Conservation (phyloP, 2,329 filamentous ascomycete genomes). For the Calonectria pseudoreteaudii region DNA sequence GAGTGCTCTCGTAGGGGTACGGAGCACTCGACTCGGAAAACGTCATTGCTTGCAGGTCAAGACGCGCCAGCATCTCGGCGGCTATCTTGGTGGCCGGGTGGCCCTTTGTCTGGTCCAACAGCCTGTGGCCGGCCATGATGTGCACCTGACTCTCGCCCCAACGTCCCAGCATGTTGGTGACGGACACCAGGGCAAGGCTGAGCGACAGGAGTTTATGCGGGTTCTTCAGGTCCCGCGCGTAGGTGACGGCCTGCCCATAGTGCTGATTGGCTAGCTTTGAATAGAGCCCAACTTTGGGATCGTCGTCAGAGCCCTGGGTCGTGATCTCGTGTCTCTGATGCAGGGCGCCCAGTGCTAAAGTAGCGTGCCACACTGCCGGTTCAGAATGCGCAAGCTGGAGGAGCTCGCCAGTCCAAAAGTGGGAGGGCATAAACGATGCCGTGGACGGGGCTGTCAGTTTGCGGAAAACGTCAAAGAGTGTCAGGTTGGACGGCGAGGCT, state of each 20-base stretch:
- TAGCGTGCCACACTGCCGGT: conserved; percentile 51
- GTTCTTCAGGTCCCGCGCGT: conserved; percentile 42
- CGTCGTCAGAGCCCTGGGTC: conserved; percentile 15
- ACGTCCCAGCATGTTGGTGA: conserved; percentile 46
- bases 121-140: conserved; percentile 43
- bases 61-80: conserved; percentile 42
- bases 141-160: conserved; percentile 48
- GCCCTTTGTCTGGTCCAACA: conserved; percentile 38
- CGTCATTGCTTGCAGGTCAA: conserved; percentile 51
- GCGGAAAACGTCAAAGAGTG: conserved; percentile 51
- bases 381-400: conserved; percentile 50
- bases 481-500: conserved; percentile 27
- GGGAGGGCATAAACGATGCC: conserved; percentile 42
- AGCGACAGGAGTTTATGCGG: conserved; percentile 44
- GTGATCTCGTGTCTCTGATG: conserved; percentile 43
- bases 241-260: conserved; percentile 45
- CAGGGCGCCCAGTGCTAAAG: conserved; percentile 49
- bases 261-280: conserved; percentile 38
- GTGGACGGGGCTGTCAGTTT: conserved; percentile 45
- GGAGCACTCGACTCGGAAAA: conserved; percentile 48
- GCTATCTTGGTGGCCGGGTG: conserved; percentile 28
- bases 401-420: conserved; percentile 48
- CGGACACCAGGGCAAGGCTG: conserved; percentile 47
- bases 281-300: conserved; percentile 18
- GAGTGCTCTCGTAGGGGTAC: conserved; percentile 39